Evolutionary conservation across 179 eudicot species (phyloP), one percentile per base, ranked within the genome.

Genomic region (Gypsophila paniculata): DNA sequence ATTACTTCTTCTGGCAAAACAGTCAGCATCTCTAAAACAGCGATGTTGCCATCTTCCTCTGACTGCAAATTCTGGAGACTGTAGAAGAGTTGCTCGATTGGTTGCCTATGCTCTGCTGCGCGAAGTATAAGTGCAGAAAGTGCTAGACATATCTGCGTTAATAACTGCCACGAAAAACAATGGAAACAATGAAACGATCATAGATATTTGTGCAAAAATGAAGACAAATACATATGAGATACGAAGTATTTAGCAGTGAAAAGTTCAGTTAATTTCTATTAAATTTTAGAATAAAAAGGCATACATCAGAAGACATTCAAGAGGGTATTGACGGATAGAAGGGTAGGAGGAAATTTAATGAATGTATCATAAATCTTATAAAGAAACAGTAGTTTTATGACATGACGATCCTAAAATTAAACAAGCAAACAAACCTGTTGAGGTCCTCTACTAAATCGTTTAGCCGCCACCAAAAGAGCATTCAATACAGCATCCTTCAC

Each of bases 101-200:
- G 97, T 70, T 91, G 87, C 76, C 81, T 86, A 76, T 89, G 89
- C 82, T 89, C 94, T 42, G 82, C 82, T 61, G 88, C 90, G 77
- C 85, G 91, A 73, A 94, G 91, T 70, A 88, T 60, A 69, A 94
- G 97, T 25, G 92, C 86, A 74, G 97, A 85, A 71, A 94, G 86
- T 49, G 99, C 93, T 72, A 94, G 88, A 81, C 99, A 94, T 42
- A 94, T 89, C 84, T 94, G 99, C 57, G 99, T 94, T 79, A 94
- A 88, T 71, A 94, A 89, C 99, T 94, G 97, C 83, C 74, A 78
- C 19, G 61, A 72, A 54, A 14, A 68, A 42, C 10, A 23, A 21
- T 23, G 46, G 49, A 54, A 42, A 42, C 59, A 70, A 34, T 36
- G 68, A 58, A 13, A 42, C 10, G 66, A 66, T 53, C 32, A 53